These are phyloP conservation scores for Stentor roeselii DNA, from an alignment of 73 alveolate species.

Conservation along the genomic window DNA sequence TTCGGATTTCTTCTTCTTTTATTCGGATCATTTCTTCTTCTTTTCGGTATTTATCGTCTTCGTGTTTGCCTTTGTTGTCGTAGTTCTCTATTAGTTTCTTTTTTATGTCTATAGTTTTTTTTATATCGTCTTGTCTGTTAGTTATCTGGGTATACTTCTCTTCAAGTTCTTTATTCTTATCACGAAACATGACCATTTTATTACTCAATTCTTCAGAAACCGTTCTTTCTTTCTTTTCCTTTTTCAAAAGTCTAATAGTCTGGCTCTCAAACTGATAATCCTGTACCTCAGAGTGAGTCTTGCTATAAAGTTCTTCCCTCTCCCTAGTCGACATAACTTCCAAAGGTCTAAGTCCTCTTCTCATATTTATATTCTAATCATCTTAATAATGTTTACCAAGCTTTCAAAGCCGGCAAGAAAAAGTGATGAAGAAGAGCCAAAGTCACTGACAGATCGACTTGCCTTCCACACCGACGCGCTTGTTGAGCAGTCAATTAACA, in stretches of 20 bases:
- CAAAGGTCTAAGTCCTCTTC: neutral
- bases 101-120: neutral
- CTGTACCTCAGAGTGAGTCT: conserved; percentile 19
- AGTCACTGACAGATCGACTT: neutral
- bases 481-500: neutral
- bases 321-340: neutral
- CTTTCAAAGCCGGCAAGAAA: neutral
- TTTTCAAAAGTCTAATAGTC: conserved; percentile 2
- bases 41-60: neutral
- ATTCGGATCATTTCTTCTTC: conserved; percentile 11
- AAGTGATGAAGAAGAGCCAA: neutral
- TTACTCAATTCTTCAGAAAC: neutral
- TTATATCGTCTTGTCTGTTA: neutral
- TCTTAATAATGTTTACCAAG: neutral
- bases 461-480: neutral
- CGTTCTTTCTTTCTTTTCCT: conserved; percentile 20
- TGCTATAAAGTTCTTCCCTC: neutral
- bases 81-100: neutral
- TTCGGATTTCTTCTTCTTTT: conserved; percentile 18
- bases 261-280: neutral
- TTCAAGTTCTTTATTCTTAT: neutral
- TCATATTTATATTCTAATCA: conserved; percentile 9
- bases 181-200: neutral
- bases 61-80: conserved; percentile 20
- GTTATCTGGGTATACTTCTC: neutral